Evolutionary conservation across 2,329 filamentous ascomycete genomes (phyloP), one percentile per base, ranked within the genome.

Genomic region (Hawksworthiomyces lignivorus): DNA sequence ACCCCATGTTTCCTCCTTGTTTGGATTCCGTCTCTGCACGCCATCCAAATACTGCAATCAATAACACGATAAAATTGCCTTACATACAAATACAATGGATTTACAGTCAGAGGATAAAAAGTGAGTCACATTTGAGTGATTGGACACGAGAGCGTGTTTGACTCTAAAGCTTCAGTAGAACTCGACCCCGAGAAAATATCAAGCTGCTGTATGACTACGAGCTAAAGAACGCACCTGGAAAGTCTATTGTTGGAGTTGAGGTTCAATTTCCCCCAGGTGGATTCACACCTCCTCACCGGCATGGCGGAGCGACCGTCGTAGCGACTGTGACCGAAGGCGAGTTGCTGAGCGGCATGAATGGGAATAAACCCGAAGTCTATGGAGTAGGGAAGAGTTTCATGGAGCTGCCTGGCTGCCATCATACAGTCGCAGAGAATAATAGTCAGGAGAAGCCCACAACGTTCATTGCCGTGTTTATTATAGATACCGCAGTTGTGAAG

Each of bases 301-400:
- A 36, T 21, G 20, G 33, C 20, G 33, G 33, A 11, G 33, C 33
- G 33, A 36, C 33, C 33, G 33, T 36, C 33, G 33, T 36, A 21
- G 33, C 20, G 15, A 36, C 33, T 14, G n/a, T 36, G 14, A 36
- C 33, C 33, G 33, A 36, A 9, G 33, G 33, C 33, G 19, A 36
- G 33, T 19, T 36, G 14, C 20, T 36, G 33, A 36, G 33, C 33
- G 33, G 33, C 33, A 36, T 36, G 33, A 36, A 36, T 12, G 33
- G 19, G 12, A 36, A 36, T 15, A 12, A 11, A 36, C 33, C 33
- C 33, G 14, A 12, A 17, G 33, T 36, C 20, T 36, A 36, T n/a
- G 20, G 11, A 21, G 33, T 26, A 24, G 33, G 33, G 7, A 21
- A 36, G 33, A 36, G 9, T 21, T 36, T 36, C 20, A 36, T 36